These are phyloP conservation scores for Globisporangium rhizosaccharum DNA, from an alignment of 352 stramenopile genomes.

Conservation along the genomic window DNA sequence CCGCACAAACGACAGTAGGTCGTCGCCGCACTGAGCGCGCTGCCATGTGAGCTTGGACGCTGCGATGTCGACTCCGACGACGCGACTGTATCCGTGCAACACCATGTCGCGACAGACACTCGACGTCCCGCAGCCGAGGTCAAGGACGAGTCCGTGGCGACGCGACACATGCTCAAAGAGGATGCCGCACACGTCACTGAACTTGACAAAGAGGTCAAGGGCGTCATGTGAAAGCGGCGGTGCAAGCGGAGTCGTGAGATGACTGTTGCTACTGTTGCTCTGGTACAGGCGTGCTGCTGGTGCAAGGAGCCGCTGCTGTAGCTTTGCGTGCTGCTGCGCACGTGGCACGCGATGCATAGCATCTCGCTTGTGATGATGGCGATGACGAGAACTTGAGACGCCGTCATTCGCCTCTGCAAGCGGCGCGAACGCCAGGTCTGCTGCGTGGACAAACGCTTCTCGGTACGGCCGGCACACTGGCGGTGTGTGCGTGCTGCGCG, in stretches of 20 bases:
- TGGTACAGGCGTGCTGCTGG: neutral
- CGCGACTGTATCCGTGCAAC: constrained; percentile 18
- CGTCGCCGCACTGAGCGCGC: constrained; percentile 5
- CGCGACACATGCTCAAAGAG: constrained; percentile 5
- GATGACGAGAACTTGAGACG: neutral
- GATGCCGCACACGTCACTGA: constrained; percentile 6
- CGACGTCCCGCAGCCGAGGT: constrained; percentile 29
- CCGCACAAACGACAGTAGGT: constrained; percentile 13
- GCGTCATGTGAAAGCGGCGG: neutral
- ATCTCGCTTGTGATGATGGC: neutral
- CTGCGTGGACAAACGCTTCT: neutral
- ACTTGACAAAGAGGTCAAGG: constrained; percentile 10
- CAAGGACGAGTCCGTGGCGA: constrained; percentile 11
- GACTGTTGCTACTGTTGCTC: neutral
- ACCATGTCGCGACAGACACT: constrained; percentile 23
- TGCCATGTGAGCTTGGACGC: constrained; percentile 15
- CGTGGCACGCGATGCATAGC: neutral
- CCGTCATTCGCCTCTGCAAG: neutral
- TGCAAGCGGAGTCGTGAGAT: neutral
- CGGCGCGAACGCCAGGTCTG: neutral
- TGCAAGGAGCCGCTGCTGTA: neutral
- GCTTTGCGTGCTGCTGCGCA: neutral
- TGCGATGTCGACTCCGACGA: constrained; percentile 21
- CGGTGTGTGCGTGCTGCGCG: neutral
- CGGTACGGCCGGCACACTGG: neutral